Conservation (phyloP, 2,329 filamentous ascomycete genomes). For the Diplodia scrobiculata region DNA sequence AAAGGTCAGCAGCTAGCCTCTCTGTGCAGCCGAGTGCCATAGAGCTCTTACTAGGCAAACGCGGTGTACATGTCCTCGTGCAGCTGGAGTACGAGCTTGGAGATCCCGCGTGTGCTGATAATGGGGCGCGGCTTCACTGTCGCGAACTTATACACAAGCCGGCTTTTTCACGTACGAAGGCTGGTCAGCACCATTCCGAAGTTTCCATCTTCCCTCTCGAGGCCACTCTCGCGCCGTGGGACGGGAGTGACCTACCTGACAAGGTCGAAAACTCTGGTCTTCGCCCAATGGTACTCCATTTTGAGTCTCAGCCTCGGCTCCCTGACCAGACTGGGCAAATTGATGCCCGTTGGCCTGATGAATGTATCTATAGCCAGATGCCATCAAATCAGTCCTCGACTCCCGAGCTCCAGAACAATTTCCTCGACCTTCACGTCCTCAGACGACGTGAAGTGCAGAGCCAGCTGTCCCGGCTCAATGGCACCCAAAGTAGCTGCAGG, state of each 20-base stretch:
- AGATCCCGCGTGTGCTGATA: constrained; percentile 43
- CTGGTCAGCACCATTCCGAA: constrained; percentile 26
- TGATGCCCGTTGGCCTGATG: constrained; percentile 39
- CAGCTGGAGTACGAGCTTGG: constrained; percentile 60
- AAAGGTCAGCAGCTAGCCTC: neutral
- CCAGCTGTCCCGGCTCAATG: too few species aligned
- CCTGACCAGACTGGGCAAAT: constrained; percentile 37
- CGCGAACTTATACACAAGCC: constrained; percentile 30
- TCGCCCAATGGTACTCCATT: constrained; percentile 37
- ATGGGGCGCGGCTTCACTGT: constrained; percentile 41
- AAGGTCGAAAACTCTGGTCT: constrained; percentile 32
- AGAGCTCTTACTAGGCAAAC: constrained; percentile 52
- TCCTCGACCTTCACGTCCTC: too few species aligned
- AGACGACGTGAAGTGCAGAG: too few species aligned
- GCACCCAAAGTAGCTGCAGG: neutral
- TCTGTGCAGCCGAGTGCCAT: neutral
- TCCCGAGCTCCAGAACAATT: neutral
- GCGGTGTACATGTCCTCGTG: constrained; percentile 64
- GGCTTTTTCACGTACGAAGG: constrained; percentile 9
- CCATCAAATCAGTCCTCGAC: constrained; percentile 1
- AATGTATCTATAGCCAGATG: constrained; percentile 40
- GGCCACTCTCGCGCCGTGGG: too few species aligned
- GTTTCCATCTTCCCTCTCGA: neutral
- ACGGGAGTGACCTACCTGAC: constrained; percentile 32
- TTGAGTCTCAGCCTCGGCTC: constrained; percentile 34